Base-by-base conservation (phyloP, 2,329 filamentous ascomycete genomes). In the Tothia fuscella region DNA sequence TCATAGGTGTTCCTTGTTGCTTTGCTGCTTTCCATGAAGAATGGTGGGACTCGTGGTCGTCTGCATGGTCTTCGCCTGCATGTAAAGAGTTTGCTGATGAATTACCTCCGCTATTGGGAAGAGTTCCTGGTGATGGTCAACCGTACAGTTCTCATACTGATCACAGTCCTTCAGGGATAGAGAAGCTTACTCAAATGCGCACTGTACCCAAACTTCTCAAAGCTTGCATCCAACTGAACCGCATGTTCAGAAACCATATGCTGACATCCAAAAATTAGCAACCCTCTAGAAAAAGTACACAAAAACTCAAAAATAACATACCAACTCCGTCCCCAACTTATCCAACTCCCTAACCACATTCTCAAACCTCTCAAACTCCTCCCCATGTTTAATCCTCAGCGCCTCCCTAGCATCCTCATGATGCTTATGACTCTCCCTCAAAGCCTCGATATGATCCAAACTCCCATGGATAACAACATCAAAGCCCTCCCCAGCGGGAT, bases 131-230 rank as follows among this genome's bases (percentile, higher is more conserved):
- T 13, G 31, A 10, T 20, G 12, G 24, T 25, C 17, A 34, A 44
- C 41, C 13, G 6, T 9, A 41, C 26, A 9, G 9, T n/a, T n/a
- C 9, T n/a, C 9, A 29, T n/a, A 9, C 9, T n/a, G 9, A 29
- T 29, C 26, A 29, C 26, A 9, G n/a, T 29, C 26, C 26, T n/a
- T 29, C 26, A 35, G 6, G n/a, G 6, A 22, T n/a, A n/a, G n/a
- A 38, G 50, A 44, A 62, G 71, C 41, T 67, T 71, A 42, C 74
- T 62, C 40, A 80, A 56, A 53, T 72, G 67, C 21, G 74, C 74
- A 37, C 65, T 66, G 52, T 78, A 80, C 1, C 77, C 76, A 58
- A 76, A 80, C 51, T 74, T 74, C 42, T 66, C 67, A 53, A 80
- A 80, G 52, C 72, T 79, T 25, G 73, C 72, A 49, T 74, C 71